Evolutionary conservation across 371 early-diverging fungal species (phyloP).

Genomic region (Cokeromyces recurvatus): DNA sequence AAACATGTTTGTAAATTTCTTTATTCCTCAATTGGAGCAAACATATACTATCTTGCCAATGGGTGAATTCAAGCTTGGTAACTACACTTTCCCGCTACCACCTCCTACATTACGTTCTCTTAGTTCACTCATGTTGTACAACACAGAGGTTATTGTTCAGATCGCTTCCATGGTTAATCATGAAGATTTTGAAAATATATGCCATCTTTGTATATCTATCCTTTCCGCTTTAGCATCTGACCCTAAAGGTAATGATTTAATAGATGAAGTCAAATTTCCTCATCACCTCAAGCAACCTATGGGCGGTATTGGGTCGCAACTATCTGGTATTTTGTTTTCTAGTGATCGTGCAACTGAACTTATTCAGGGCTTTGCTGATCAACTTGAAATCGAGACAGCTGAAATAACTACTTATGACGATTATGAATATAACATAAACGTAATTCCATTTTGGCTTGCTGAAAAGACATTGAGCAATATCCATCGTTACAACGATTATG

Average conservation of each 20-base stretch:
- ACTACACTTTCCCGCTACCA: constrained; percentile 13
- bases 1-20: constrained; percentile 58
- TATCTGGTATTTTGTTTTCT: constrained; percentile 64
- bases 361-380: constrained; percentile 67
- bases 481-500: constrained; percentile 5
- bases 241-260: constrained; percentile 6
- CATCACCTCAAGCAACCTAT: constrained; percentile 18
- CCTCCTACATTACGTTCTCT: constrained; percentile 56
- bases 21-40: constrained; percentile 51
- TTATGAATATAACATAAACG: constrained; percentile 28
- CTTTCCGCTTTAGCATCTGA: constrained; percentile 53
- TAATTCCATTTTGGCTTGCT: constrained; percentile 32
- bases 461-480: constrained; percentile 13
- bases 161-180: constrained; percentile 64
- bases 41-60: constrained; percentile 4
- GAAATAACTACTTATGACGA: constrained; percentile 33
- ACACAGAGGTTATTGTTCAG: constrained; percentile 59
- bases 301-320: constrained; percentile 54
- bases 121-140: constrained; percentile 70
- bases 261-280: not conserved
- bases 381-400: constrained; percentile 55
- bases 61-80: constrained; percentile 15
- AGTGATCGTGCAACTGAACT: constrained; percentile 60
- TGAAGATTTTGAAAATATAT: constrained; percentile 55
- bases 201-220: constrained; percentile 62